Evolutionary conservation across 169 alveolate species (phyloP), one percentile per base, ranked within the genome.

Genomic region (Cryptosporidium baileyi): DNA sequence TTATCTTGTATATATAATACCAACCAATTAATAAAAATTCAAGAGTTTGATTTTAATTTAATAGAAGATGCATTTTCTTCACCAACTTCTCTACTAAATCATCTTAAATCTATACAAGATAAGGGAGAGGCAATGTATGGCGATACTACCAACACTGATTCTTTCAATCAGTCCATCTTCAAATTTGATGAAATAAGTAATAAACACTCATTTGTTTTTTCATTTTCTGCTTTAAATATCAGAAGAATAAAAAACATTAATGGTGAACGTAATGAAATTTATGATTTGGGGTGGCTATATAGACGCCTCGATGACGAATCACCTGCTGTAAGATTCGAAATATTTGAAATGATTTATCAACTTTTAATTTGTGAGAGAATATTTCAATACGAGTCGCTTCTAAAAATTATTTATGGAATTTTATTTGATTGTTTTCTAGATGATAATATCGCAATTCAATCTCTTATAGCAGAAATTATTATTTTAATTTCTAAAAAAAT

Each of bases 261-360:
- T 36, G 85, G 85, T 7, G 26, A 28, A 40, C 38, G 22, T 11
- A 74, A 51, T 19, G 60, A 54, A 19, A 32, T 74, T 17, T 54
- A 40, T 28, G 85, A 74, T 30, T 52, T 52, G 34, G 85, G 85
- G 1, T 74, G 85, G 85, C 8, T 74, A 36, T 74, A 44, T 19
- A 51, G 54, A 24, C 52, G 67, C 13, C 67, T 74, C 17, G 85
- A 74, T 9, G 85, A 74, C 36, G 85, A 74, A 26, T 74, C 85
- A 3, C 74, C 85, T 38, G 65, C 85, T 9, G 85, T 74, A 22
- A 74, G 85, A 19, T 74, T 74, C 26, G 85, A 74, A 54, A 38
- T 74, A 36, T 74, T 74, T 32, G 54, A 34, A 15, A 40, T 74
- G 44, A 74, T 74, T 38, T 36, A 74, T 13, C 49, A 57, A 6